Base-by-base conservation (phyloP, 306 rosid genomes). In the Potentilla sterilis region DNA sequence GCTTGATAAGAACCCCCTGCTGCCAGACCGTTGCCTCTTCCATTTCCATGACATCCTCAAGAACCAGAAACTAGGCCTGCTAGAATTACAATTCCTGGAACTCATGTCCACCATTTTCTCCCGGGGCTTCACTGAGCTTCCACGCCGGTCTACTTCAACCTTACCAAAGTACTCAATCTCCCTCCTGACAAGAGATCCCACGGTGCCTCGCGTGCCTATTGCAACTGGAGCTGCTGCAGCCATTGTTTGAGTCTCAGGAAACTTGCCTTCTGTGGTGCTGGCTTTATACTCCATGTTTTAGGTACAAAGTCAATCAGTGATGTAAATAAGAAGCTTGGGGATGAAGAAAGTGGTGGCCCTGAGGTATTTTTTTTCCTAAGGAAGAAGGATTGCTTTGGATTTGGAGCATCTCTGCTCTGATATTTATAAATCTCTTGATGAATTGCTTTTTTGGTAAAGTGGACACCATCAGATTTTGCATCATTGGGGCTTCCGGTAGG, bases 141-240 rank as follows among this genome's bases (percentile, higher is more conserved):
- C 88, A 70, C 72, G 58, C 72, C 61, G 80, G 54, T 90, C 92
- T n/a, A 83, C 73, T 81, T 92, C 93, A 67, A 87, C 68, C 87
- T 86, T 88, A 64, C 87, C 82, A 85, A 88, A 92, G 74, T 88
- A 87, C 77, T 92, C 97, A 32, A 90, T 90, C 81, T 90, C 94
- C 81, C 81, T 88, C 83, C 84, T 86, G 18, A 92, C 87, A 3
- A 92, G 88, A 18, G 96, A 90, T 52, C 92, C 97, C 9, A 92
- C 82, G 1, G 97, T 92, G 75, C 97, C 97, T 21, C 88, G 85
- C 75, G 97, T 91, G 75, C 97, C 96, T 55, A 91, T 80, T 54
- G 95, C 89, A 52, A 87, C 81, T 15, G 96, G 94, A 86, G 87
- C 73, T 69, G 87, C 66, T 69, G 83, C 83, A 48, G 87, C 86